Conservation (phyloP, 2,329 filamentous ascomycete genomes). For the Pestalotiopsis sp. region DNA sequence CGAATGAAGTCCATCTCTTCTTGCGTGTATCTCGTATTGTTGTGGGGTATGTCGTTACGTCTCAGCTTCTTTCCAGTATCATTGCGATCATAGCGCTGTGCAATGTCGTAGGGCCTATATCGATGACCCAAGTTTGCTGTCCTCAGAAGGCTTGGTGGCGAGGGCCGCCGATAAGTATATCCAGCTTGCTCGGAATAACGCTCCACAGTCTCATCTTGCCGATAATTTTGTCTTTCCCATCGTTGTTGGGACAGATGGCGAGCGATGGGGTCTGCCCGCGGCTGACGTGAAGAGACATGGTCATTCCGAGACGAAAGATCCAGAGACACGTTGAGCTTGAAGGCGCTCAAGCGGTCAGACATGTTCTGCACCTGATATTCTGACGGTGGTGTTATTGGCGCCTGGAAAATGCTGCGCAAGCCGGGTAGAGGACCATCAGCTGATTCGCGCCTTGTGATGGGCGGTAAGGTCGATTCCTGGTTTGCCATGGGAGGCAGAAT, state of each 20-base stretch:
- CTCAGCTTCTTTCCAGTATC: neutral
- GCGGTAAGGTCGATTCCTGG: neutral
- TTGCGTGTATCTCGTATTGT: slow-evolving; percentile 32
- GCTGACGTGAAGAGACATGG: neutral
- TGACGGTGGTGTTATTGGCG: neutral
- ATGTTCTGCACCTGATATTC: neutral
- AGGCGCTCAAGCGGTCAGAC: neutral
- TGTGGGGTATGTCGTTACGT: slow-evolving; percentile 22
- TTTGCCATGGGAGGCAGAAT: neutral
- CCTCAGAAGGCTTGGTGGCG: neutral
- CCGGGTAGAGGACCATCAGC: neutral
- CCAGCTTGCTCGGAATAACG: neutral
- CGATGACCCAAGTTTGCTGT: neutral
- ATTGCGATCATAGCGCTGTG: neutral
- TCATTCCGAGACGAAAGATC: neutral
- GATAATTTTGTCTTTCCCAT: neutral
- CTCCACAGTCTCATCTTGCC: neutral
- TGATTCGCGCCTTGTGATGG: neutral
- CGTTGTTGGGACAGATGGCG: neutral
- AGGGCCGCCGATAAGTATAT: neutral
- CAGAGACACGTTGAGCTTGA: neutral
- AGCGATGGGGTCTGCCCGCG: neutral
- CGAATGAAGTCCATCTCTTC: slow-evolving; percentile 34
- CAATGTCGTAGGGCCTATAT: neutral
- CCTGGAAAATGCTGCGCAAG: slow-evolving; percentile 4